Base-by-base conservation (phyloP, 2,329 filamentous ascomycete genomes). In the Colletotrichum viniferum region DNA sequence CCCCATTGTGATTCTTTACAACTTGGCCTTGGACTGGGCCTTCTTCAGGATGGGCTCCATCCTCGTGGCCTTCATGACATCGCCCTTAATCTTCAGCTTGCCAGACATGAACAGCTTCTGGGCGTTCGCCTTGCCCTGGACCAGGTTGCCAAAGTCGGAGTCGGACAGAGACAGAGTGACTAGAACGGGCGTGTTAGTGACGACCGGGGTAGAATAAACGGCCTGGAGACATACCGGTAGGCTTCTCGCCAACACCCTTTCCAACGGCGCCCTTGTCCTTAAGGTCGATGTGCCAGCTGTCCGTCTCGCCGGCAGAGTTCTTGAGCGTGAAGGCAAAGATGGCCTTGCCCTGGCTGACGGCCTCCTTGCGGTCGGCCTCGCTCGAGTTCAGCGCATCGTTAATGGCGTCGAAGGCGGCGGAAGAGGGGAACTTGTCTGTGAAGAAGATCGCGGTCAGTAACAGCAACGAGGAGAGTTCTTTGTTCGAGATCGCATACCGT, bases 1-100 rank as follows among this genome's bases (percentile, higher is more conserved):
- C 58, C 58, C 36, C 61, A 36, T 18, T 28, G 6, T 52, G 26
- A n/a, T n/a, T 64, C 63, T 81, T 88, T 92, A 96, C 87, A 98
- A 88, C 91, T 98, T 98, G 80, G 95, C 91, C 90, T 95, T 94
- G 81, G 88, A 89, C 88, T 95, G 94, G 48, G 95, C 94, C 90
- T 96, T 97, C 90, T 95, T 96, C 78, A 98, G 88, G 81, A 98
- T 94, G 55, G 95, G 94, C 87, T 98, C 96, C 86, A 98, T 92
- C 92, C 97, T 98, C 76, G 96, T 98, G 48, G 97, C 94, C 92
- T 98, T 98, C 96, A 98, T 98, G 77, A 98, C 92, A 85, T 98
- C 96, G 78, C 97, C 97, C 92, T 96, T 97, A 84, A 98, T 92
- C 94, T 98, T 99, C 83, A 99, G 90, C 90, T 98, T 98, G 81